Base-by-base conservation (phyloP, 805 yeast genomes). In the Candida oleophila region DNA sequence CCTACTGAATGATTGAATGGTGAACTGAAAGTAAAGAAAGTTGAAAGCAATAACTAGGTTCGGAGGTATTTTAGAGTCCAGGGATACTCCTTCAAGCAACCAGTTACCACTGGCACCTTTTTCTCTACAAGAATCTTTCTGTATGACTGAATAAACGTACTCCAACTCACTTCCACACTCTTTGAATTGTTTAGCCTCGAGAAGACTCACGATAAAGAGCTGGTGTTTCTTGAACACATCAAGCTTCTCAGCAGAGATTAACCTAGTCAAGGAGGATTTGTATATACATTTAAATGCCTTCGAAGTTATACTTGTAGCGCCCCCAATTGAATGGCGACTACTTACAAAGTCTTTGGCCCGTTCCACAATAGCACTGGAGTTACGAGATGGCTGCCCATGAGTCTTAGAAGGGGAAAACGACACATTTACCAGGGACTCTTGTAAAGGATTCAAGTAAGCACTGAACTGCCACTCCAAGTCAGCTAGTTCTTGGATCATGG, bases 11-110 rank as follows among this genome's bases (percentile, higher is more conserved):
- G 52, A 49, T 44, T 62, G 68, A 14, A 66, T 47, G 11, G 56
- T 21, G 30, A 57, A 53, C 44, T 68, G 73, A 14, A 66, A 41
- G 3, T 55, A 35, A 33, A 68, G 49, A 41, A 66, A 65, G 48
- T 68, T 65, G 48, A 49, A 62, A 3, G 70, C 65, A 25, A 59
- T 49, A 20, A 56, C 50, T 28, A 59, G 32, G 37, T 52, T 55
- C 2, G 44, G 34, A 9, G 39, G 28, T 9, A 47, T 45, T 28
- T 25, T 11, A 11, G 30, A 25, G 9, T 5, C 9, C 11, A 25
- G 11, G 11, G 30, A 11, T 5, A 25, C 11, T 11, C 30, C 30
- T 7, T 25, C 30, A 5, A 11, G 11, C 30, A 25, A 25, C 30
- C 30, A 25, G 11, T 11, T 25, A 11, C 9, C 11, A 25, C 11